Evolutionary conservation across 768 basidiomycete species (phyloP).

Genomic region (Lepiota venenata): DNA sequence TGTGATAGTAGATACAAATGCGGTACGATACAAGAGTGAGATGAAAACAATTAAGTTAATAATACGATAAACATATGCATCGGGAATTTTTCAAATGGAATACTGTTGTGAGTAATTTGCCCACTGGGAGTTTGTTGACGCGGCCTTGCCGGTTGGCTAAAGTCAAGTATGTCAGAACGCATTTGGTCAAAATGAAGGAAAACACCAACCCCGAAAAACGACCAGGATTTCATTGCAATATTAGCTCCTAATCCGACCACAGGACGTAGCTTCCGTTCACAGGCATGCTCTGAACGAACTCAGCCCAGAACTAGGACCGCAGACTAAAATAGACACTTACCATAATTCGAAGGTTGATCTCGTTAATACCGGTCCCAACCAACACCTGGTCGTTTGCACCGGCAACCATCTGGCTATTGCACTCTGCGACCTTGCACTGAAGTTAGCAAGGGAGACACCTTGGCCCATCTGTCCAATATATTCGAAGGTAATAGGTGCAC

Average conservation of each 20-base stretch:
- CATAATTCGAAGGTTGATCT: conserved; percentile 15
- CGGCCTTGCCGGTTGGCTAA: conserved; percentile 19
- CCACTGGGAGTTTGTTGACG: conserved; percentile 27
- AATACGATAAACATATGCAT: neutral
- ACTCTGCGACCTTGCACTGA: conserved; percentile 14
- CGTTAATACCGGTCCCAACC: neutral
- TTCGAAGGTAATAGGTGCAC: conserved; percentile 36
- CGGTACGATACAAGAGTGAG: no score
- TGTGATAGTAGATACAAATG: no score
- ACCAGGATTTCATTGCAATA: no score
- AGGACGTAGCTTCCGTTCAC: no score
- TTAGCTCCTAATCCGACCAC: no score
- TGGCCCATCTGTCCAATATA: conserved; percentile 34
- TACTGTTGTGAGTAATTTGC: conserved; percentile 27
- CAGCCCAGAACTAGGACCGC: no score
- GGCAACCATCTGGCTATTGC: no score
- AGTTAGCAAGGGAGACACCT: conserved; percentile 45
- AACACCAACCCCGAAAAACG: no score
- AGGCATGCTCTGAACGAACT: no score
- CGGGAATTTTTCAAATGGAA: conserved; percentile 34
- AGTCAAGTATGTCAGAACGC: conserved; percentile 2
- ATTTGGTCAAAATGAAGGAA: no score
- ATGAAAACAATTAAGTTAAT: neutral
- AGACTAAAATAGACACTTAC: no score
- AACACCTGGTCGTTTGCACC: conserved; percentile 2